Base-by-base conservation (phyloP, 106 monocot species). In the Dioscorea dumetorum region DNA sequence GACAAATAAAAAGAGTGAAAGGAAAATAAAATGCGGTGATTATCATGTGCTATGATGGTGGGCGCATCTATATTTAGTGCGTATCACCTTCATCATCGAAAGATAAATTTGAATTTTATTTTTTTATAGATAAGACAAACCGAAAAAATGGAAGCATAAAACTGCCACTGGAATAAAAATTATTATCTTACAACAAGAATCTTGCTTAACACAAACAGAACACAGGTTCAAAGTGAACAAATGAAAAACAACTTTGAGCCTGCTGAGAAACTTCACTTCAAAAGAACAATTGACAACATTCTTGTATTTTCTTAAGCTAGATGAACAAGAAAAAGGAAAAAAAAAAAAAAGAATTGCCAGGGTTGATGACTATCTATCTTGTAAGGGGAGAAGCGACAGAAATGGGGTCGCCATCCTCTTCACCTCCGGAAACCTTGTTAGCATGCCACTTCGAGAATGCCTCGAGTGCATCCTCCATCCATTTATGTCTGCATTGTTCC, bases 391-490 rank as follows among this genome's bases (percentile, higher is more conserved):
- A 50, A 48, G 64, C 28, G 17, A 11, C 21, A 41, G 54, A 56
- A 11, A 4, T 23, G 23, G 50, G 9, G 50, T 66, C 66, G 6
- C 6, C 41, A 1, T 41, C 65, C 12, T 49, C 66, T 66, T 68
- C 54, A 56, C 0, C 31, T 17, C 33, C 56, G 7, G 24, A 24
- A 18, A n/a, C 28, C n/a, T 56, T 41, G n/a, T 18, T 56, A 28
- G 20, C 66, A 49, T 80, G 80, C 75, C 80, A 80, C 61, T 71
- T 71, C 2, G 66, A 48, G 61, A 80, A 80, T n/a, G 48, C 80
- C 12, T 71, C 54, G 9, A 79, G 79, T 48, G 71, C 80, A 8
- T 74, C 67, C 66, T 23, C 21, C 80, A 80, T 80, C 80, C 80
- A 80, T 12, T 58, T 56, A 48, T 80, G 75, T 8, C 80, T n/a